Base-by-base conservation (phyloP, 768 basidiomycete genomes). In the Suillus paluster region DNA sequence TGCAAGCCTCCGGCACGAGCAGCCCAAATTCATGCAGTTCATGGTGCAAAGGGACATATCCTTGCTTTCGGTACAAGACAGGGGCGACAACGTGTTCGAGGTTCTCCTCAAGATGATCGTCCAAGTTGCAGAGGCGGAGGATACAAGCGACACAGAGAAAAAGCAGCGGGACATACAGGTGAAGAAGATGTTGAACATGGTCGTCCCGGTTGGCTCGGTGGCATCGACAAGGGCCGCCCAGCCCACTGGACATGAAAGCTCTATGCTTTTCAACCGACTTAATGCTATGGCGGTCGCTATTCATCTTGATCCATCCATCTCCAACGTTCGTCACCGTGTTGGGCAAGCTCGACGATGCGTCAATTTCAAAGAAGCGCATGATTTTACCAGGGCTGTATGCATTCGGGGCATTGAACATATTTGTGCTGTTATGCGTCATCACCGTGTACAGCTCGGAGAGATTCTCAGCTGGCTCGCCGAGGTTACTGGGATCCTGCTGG, bases 191-290 rank as follows among this genome's bases (percentile, higher is more conserved):
- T 75, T 94, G 45, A 86, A 90, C 9, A 79, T 92, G 25, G 83
- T 88, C 7, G 83, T 89, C 19, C 93, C 95, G 0, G 83, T 94
- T 33, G 85, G 87, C 27, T 79, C 87, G 4, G 81, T 94, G 8
- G 80, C 86, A 1, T 91, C 90, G 76, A 83, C 83, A 4, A 83
- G 85, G 45, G 72, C 73, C 1, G 76, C 71, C 4, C 84, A 84
- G 5, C 86, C 88, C 0, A 76, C 80, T 0, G 63, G 71, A 3
- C 78, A 82, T 38, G 85, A 91, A 41, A 79, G 91, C 2, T 90
- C 92, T 1, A 87, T 87, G 82, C 79, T 97, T 38, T 86, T 89
- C 74, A 97, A 97, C 73, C 86, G 95, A 10, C 86, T 92, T 67
- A 86, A 84, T 54, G 88, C 91, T 12, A 79, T 91, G 65, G 85